Evolutionary conservation across 768 basidiomycete species (phyloP), one percentile per base, ranked within the genome.

Genomic region (Cytidiella melzeri): DNA sequence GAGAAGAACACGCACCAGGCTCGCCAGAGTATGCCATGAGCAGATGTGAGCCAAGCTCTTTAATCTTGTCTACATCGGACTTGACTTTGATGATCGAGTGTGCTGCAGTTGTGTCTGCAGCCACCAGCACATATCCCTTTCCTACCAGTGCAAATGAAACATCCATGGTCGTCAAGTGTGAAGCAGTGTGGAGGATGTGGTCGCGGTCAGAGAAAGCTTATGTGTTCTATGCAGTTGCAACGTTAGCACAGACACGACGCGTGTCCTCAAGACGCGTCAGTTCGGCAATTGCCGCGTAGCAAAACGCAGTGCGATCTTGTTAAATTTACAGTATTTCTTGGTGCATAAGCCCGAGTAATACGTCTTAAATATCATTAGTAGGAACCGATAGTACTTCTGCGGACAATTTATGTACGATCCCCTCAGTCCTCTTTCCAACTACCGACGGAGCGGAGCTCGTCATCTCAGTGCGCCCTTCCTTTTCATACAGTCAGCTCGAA

Each of bases 1-100:
- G n/a, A n/a, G n/a, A n/a, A n/a, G n/a, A n/a, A 15, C 15, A 64
- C 75, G 48, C 51, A 82, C 92, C 92, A 69, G 93, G 89, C 67
- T 96, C 93, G 55, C 94, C 94, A 55, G 90, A 90, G 67, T 85
- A 92, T 0, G 92, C 84, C 92, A 99, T 95, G 63, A 94, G 77
- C 27, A 98, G 73, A 67, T 96, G 91, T 21, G 92, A 84, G 54
- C 90, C 84, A 38, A 99, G 76, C 20, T 79, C 75, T 68, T 93
- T 92, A 74, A 95, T 91, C 73, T 98, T 97, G 76, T 98, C 94
- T 71, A 91, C 89, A 69, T 96, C 92, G 30, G 76, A 65, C 73
- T 98, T 96, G 92, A 98, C 96, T 72, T 93, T 95, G 64, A 98
- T 84, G 68, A 99, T 91, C 26, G 92, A 96, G 57, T 91, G 79